phyloP scores from a whole-genome alignment of 768 basidiomycete genomes.

The Hygrocybe punicea region DNA sequence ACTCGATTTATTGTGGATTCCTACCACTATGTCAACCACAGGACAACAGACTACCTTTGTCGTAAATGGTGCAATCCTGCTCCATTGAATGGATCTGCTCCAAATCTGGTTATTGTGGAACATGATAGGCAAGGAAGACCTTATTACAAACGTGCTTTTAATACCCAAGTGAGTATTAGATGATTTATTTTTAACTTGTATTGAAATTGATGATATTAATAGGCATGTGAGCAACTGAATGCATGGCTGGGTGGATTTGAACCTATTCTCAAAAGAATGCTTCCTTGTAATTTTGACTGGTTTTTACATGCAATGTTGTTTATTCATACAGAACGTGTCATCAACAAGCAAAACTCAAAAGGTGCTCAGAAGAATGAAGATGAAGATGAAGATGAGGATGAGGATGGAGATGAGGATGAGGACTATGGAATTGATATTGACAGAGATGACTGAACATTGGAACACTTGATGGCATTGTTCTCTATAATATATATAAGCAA shows the following conservation, averaged over 20 bases:
- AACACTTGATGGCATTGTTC: too few species aligned
- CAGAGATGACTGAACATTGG: too few species aligned
- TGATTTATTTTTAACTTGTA: not conserved
- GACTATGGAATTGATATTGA: not conserved
- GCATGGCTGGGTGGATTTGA: constrained; percentile 33
- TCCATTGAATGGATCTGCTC: constrained; percentile 17
- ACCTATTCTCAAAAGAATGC: constrained; percentile 27
- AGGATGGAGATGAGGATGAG: not conserved
- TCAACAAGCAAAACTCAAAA: not conserved
- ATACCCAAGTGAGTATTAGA: not conserved
- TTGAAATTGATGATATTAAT: not conserved
- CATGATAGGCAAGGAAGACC: not conserved
- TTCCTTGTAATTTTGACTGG: not conserved
- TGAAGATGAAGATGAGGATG: constrained; percentile 9
- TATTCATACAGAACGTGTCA: not conserved
- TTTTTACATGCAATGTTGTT: too few species aligned
- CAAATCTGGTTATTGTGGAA: constrained; percentile 13
- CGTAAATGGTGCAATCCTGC: constrained; percentile 17
- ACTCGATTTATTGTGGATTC: constrained; percentile 20
- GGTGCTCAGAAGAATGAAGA: not conserved
- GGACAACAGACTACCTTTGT: constrained; percentile 13
- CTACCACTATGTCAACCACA: not conserved
- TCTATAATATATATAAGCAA: too few species aligned
- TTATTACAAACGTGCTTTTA: constrained; percentile 4
- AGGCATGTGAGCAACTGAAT: constrained; percentile 12